Evolutionary conservation across 805 yeast species (phyloP).

Genomic region (Soucietia sequanensis): DNA sequence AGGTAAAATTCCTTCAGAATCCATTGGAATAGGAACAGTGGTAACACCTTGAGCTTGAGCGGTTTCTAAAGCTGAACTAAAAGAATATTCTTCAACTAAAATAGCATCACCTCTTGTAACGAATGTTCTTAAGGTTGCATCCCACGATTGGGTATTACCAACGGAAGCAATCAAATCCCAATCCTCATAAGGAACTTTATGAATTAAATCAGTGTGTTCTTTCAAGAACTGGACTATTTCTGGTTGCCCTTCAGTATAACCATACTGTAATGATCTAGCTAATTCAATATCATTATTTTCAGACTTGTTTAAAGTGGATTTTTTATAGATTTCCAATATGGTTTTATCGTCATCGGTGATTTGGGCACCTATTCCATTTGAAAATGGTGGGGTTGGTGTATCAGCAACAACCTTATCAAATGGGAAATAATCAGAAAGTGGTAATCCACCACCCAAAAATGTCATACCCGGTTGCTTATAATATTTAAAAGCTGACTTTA

Average conservation of each 20-base stretch:
- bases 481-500: conserved; percentile 83
- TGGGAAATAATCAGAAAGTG: conserved; percentile 88
- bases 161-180: conserved; percentile 73
- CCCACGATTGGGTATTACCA: conserved; percentile 93
- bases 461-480: conserved; percentile 71
- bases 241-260: conserved; percentile 77
- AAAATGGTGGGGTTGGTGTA: conserved; percentile 78
- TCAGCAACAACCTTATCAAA: conserved; percentile 72
- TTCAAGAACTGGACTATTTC: conserved; percentile 65
- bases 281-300: conserved; percentile 60
- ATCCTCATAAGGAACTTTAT: conserved; percentile 46
- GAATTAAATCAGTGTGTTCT: conserved; percentile 66
- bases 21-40: conserved; percentile 75
- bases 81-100: conserved; percentile 77
- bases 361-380: conserved; percentile 72
- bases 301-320: conserved; percentile 17
- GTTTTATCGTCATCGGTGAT: conserved; percentile 41
- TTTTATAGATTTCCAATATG: conserved; percentile 43
- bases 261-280: conserved; percentile 88
- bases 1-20: conserved; percentile 75
- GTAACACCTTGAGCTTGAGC: conserved; percentile 70
- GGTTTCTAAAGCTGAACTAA: conserved; percentile 82
- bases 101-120: conserved; percentile 78
- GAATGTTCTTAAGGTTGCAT: conserved; percentile 75
- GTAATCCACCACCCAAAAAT: conserved; percentile 95